Evolutionary conservation across 352 stramenopile species (phyloP), one percentile per base, ranked within the genome.

Genomic region (Globisporangium nagaii): DNA sequence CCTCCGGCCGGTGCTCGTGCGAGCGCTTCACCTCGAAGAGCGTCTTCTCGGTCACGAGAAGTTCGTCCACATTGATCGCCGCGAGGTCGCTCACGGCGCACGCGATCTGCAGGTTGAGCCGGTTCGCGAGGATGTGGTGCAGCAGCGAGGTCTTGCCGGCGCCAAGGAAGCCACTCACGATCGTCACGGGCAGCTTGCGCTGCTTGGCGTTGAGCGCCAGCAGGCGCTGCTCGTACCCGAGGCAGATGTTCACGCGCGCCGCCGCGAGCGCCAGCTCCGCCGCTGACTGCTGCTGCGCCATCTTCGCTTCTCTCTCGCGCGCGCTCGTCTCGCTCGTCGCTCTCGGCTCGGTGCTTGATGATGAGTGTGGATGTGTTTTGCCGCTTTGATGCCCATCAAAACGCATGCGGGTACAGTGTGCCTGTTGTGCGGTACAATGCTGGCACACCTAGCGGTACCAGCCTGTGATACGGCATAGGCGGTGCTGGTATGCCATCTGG

Each of bases 141-240:
- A 88, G 58, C 37, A 90, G 61, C 44, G 79, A 88, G 42, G 77
- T 88, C 60, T 90, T 90, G 55, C 79, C 79, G 7, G 77, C 66
- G 9, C 80, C 80, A 10, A 90, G 49, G 49, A 86, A 86, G 32
- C 78, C 78, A 12, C 68, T 86, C 24, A 86, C 74, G 50, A 88
- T 83, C 31, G 77, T 88, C 50, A 88, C 74, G 3, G 74, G 77
- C 0, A 88, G 61, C 46, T 69, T 62, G 11, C 68, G 67, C 56
- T 70, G 63, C 51, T 68, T 66, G 9, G 68, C 70, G 42, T 85
- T 88, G 50, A 63, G 56, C 19, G 64, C 75, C 28, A 88, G 65
- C 28, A 86, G 48, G 2, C 70, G 78, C 45, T 70, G 68, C 60
- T 88, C 78, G 12, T 68, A 72, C 25, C 66, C 58, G 32, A 88